A percentile compares a stretch with the other conserved stretches of the same genome.
Conservation (phyloP, 1,284 basidiomycete genomes). For the Phaffia rhodozyma region DNA sequence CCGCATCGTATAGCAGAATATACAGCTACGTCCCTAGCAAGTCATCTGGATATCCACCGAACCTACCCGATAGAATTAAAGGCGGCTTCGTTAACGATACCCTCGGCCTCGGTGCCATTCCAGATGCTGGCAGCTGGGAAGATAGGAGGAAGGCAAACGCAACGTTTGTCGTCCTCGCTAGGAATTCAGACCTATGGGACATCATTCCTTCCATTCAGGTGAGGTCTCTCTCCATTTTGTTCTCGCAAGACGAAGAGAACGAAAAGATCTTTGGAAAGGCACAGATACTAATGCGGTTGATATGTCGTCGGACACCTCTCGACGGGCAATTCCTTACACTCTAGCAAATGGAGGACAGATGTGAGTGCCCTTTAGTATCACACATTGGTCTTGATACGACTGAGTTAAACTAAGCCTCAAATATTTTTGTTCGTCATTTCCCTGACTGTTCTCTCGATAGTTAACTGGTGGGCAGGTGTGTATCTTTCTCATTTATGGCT, state of each 20-base stretch:
- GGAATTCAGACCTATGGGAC: slow-evolving; percentile 13
- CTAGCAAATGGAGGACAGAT: background rate
- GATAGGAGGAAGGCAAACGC: background rate
- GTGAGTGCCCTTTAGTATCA: background rate
- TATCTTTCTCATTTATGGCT: too few species aligned
- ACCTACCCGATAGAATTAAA: background rate
- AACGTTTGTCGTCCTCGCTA: background rate
- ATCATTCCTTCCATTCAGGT: background rate
- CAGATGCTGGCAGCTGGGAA: background rate
- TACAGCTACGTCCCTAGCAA: background rate
- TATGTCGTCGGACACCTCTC: background rate
- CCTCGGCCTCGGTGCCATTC: too few species aligned
- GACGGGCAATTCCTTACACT: background rate
- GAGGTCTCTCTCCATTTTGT: background rate
- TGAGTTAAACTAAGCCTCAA: background rate
- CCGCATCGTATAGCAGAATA: background rate
- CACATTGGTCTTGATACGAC: background rate
- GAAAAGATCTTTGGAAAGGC: background rate
- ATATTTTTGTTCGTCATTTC: background rate
- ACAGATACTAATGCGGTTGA: background rate
- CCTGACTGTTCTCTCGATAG: background rate
- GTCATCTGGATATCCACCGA: background rate
- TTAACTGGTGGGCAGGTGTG: slow-evolving; percentile 3
- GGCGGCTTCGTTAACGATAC: background rate
- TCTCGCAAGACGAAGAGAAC: background rate